Conservation (phyloP, 2,329 filamentous ascomycete species). For the Microcera coccophila region DNA sequence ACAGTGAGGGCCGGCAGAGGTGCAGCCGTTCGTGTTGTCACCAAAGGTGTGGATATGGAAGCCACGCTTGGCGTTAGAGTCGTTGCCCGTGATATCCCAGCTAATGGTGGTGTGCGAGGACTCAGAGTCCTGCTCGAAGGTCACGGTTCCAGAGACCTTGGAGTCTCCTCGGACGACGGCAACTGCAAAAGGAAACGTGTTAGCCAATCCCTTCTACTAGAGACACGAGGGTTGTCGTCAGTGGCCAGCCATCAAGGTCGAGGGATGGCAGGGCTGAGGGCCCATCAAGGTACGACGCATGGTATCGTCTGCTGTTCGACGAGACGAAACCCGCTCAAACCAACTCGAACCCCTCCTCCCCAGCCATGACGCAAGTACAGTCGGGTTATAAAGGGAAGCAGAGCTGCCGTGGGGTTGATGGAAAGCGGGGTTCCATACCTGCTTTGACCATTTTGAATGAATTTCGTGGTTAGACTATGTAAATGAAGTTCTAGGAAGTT, state of each 20-base stretch:
- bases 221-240: no score
- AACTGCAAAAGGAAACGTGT: slow-evolving; percentile 53
- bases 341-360: slow-evolving; percentile 39
- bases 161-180: slow-evolving; percentile 97
- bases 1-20: slow-evolving; percentile 97
- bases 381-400: slow-evolving; percentile 26
- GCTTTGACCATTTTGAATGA: slow-evolving; percentile 95
- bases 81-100: slow-evolving; percentile 90
- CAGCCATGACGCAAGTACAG: slow-evolving; percentile 12
- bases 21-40: slow-evolving; percentile 99
- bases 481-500: slow-evolving; percentile 18
- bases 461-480: slow-evolving; percentile 28
- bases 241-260: slow-evolving; percentile 33
- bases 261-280: slow-evolving; percentile 16
- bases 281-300: slow-evolving; percentile 43
- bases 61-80: slow-evolving; percentile 92
- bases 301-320: slow-evolving; percentile 25
- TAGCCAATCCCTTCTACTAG: slow-evolving; percentile 16
- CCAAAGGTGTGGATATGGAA: slow-evolving; percentile 99
- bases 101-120: slow-evolving; percentile 76
- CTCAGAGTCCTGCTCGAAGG: slow-evolving; percentile 90
- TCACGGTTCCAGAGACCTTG: slow-evolving; percentile 88
- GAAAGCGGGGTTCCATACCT: slow-evolving; percentile 55
- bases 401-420: slow-evolving; percentile 5
- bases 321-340: slow-evolving; percentile 57